Evolutionary conservation across 352 stramenopile species (phyloP).

Genomic region (Phytopythium sindhum): DNA sequence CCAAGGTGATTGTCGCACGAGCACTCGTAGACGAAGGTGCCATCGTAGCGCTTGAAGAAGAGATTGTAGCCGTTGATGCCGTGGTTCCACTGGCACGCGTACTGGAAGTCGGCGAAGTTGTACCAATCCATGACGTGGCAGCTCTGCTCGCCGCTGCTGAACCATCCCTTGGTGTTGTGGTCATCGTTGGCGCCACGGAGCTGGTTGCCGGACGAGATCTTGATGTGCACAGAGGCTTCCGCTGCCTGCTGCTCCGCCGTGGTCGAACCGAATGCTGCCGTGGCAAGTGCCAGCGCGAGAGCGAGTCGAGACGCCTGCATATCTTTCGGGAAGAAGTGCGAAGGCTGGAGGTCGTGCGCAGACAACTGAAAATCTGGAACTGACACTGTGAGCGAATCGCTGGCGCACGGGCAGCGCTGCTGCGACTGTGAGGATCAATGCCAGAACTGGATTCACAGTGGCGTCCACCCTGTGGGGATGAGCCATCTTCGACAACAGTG

Average conservation of each 20-base stretch:
- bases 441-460: no score
- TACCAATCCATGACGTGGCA: slow-evolving; percentile 8
- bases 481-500: no score
- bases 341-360: not conserved
- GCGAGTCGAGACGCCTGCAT: not conserved
- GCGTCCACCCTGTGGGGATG: no score
- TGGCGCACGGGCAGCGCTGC: not conserved
- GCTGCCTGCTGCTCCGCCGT: slow-evolving; percentile 1
- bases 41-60: slow-evolving; percentile 9
- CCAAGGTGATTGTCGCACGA: not conserved
- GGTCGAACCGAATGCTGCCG: not conserved
- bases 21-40: slow-evolving; percentile 3
- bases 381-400: not conserved
- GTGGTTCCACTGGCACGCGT: slow-evolving; percentile 12
- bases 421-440: no score
- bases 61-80: slow-evolving; percentile 6
- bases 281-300: not conserved
- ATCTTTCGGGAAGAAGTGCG: not conserved
- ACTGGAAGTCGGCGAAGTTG: slow-evolving; percentile 11
- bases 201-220: not conserved
- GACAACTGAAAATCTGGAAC: not conserved
- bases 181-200: not conserved
- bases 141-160: not conserved
- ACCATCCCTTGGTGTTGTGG: not conserved
- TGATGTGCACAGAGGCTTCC: not conserved